These are phyloP conservation scores for Aspergillus carlsbadensis DNA, from an alignment of 495 filamentous ascomycete species.

Conservation along the genomic window DNA sequence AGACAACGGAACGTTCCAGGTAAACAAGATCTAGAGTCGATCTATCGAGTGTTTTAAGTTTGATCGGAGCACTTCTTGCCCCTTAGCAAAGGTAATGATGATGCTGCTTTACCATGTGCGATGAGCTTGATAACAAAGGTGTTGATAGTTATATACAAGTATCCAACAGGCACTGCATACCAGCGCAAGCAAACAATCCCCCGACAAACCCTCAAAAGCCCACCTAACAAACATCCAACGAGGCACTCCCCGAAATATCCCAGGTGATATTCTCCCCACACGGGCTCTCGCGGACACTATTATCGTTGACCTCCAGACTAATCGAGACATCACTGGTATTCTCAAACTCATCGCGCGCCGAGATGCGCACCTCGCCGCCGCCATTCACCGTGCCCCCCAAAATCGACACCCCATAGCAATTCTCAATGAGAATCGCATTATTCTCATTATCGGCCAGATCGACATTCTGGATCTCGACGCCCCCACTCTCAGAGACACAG, in stretches of 20 bases:
- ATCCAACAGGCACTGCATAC: too few species aligned
- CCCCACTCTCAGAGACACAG: slow-evolving; percentile 15
- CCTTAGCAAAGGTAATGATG: too few species aligned
- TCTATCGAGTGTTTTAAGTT: too few species aligned
- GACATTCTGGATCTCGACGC: slow-evolving; percentile 11
- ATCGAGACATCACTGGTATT: slow-evolving; percentile 10
- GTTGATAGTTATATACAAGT: too few species aligned
- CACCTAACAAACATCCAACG: slow-evolving; percentile 10
- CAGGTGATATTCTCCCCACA: slow-evolving; percentile 17
- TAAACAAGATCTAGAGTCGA: too few species aligned
- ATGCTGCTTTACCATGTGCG: too few species aligned
- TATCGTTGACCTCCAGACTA: slow-evolving; percentile 12
- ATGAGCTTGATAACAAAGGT: too few species aligned
- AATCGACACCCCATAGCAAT: slow-evolving; percentile 15
- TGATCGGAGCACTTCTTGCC: too few species aligned
- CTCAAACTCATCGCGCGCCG: slow-evolving; percentile 13
- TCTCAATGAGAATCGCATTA: slow-evolving; percentile 18
- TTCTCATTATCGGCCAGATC: slow-evolving; percentile 14
- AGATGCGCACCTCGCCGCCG: slow-evolving; percentile 11
- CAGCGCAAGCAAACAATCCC: too few species aligned
- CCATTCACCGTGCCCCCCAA: slow-evolving; percentile 11
- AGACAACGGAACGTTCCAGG: too few species aligned
- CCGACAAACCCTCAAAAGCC: too few species aligned
- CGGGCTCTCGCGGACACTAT: slow-evolving; percentile 10
- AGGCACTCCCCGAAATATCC: slow-evolving; percentile 15